These are phyloP conservation scores for Lachnellula occidentalis DNA, from an alignment of 2,329 filamentous ascomycete species.

Conservation along the genomic window DNA sequence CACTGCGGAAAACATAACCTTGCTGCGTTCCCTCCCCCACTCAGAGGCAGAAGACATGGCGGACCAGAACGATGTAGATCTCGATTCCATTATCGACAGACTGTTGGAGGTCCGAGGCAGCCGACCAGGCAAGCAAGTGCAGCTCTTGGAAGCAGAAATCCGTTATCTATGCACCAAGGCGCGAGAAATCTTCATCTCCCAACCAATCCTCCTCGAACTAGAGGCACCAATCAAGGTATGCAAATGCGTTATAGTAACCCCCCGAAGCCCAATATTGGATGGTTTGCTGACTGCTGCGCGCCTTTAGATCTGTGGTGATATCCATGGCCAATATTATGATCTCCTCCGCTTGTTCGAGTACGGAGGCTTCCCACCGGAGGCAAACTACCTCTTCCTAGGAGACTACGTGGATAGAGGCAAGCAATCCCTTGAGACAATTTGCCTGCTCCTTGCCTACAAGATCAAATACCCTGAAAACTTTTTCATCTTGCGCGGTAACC, in stretches of 20 bases:
- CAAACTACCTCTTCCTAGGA: conserved; percentile 98
- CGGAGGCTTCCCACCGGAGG: conserved; percentile 94
- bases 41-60: conserved; percentile 50
- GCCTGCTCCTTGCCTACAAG: conserved; percentile 94
- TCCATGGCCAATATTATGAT: conserved; percentile 99
- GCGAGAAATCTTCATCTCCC: conserved; percentile 98
- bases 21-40: conserved; percentile 28
- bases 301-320: conserved; percentile 90
- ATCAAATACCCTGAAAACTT: conserved; percentile 99
- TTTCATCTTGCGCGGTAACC: conserved; percentile 96
- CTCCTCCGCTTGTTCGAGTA: conserved; percentile 96
- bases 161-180: conserved; percentile 97
- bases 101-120: conserved; percentile 96
- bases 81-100: conserved; percentile 99
- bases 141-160: conserved; percentile 93
- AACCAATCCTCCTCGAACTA: conserved; percentile 94
- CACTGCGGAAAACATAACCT: conserved; percentile 27
- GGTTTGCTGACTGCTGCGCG: conserved; percentile 11
- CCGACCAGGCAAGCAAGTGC: conserved; percentile 96
- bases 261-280: not conserved
- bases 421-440: conserved; percentile 98
- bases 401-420: conserved; percentile 99
- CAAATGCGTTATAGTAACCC: not conserved
- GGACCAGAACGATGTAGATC: conserved; percentile 84
- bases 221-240: conserved; percentile 97